phyloP scores from a whole-genome alignment of 1,139 yeast genomes.

The Debaryomycetaceae sp. region DNA sequence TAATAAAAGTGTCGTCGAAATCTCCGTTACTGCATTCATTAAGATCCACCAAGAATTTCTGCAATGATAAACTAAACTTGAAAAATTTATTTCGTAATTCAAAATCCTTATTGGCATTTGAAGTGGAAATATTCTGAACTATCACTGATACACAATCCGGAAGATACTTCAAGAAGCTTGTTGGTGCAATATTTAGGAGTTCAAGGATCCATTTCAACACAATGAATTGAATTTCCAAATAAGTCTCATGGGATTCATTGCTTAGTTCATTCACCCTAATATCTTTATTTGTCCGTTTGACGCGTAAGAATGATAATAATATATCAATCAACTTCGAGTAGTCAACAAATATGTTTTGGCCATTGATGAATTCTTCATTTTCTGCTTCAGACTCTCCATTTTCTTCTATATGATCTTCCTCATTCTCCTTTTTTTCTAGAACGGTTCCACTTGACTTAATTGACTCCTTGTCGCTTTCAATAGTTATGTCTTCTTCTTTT shows the following conservation, averaged over 20 bases:
- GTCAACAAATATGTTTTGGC: conserved; percentile 83
- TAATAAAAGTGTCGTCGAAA: conserved; percentile 2
- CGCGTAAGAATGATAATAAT: conserved; percentile 71
- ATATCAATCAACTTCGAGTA: conserved; percentile 79
- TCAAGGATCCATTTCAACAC: conserved; percentile 83
- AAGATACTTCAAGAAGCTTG: conserved; percentile 63
- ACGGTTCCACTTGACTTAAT: conserved; percentile 18
- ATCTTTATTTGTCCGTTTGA: conserved; percentile 28
- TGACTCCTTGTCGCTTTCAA: conserved; percentile 13
- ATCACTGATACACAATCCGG: conserved; percentile 42
- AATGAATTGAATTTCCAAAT: conserved; percentile 75
- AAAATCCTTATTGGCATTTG: conserved; percentile 38
- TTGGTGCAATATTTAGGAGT: conserved; percentile 71
- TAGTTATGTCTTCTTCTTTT: conserved; percentile 6
- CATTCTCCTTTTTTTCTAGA: conserved; percentile 10
- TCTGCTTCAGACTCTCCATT: conserved; percentile 11
- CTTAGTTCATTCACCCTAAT: conserved; percentile 26
- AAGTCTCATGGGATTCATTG: conserved; percentile 44
- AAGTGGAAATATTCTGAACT: conserved; percentile 34
- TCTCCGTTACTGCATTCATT: conserved; percentile 18
- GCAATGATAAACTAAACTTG: conserved; percentile 34
- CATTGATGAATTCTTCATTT: conserved; percentile 59
- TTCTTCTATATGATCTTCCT: conserved; percentile 6
- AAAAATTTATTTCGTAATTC: conserved; percentile 39
- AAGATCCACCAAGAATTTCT: conserved; percentile 30